Evolutionary conservation across 2,329 filamentous ascomycete genomes (phyloP).

Genomic region (Fusarium floridanum): DNA sequence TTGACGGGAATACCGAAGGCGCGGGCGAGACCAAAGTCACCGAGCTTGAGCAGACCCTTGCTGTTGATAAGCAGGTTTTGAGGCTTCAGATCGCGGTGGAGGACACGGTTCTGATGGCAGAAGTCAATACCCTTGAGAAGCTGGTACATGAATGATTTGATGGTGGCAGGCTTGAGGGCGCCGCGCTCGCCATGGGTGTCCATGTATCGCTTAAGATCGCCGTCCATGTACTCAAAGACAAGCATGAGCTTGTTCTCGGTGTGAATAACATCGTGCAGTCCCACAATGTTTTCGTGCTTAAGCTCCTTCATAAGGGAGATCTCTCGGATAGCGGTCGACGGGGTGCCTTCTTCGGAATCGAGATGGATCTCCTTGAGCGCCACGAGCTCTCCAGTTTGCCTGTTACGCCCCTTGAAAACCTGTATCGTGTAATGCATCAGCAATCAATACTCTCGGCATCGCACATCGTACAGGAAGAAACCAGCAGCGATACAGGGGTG

Average conservation of each 20-base stretch:
- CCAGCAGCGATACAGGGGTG: neutral
- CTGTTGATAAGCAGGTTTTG: conserved; percentile 97
- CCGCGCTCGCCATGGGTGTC: conserved; percentile 91
- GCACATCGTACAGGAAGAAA: neutral
- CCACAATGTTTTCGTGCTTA: conserved; percentile 98
- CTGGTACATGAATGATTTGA: conserved; percentile 99
- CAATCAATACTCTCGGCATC: neutral
- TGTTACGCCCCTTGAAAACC: conserved; percentile 98
- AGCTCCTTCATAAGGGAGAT: conserved; percentile 99
- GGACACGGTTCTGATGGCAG: conserved; percentile 95
- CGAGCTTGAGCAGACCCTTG: conserved; percentile 90
- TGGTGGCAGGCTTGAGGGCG: conserved; percentile 87
- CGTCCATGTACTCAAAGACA: conserved; percentile 99
- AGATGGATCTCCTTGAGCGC: conserved; percentile 99
- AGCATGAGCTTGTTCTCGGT: conserved; percentile 99
- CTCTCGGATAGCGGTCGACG: conserved; percentile 96
- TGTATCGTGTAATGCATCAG: conserved; percentile 53
- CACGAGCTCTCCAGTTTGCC: conserved; percentile 95
- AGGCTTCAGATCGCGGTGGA: conserved; percentile 95
- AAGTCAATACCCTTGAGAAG: conserved; percentile 95
- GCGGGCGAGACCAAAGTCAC: conserved; percentile 92
- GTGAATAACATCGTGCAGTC: conserved; percentile 97
- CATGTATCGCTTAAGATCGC: conserved; percentile 99
- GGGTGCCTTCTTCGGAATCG: conserved; percentile 97
- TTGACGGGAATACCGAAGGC: conserved; percentile 98